A percentile compares a stretch with the other conserved stretches of the same genome.
These are phyloP conservation scores for Dactylellina sp. DNA, from an alignment of 2,329 filamentous ascomycete genomes.

Conservation along the genomic window DNA sequence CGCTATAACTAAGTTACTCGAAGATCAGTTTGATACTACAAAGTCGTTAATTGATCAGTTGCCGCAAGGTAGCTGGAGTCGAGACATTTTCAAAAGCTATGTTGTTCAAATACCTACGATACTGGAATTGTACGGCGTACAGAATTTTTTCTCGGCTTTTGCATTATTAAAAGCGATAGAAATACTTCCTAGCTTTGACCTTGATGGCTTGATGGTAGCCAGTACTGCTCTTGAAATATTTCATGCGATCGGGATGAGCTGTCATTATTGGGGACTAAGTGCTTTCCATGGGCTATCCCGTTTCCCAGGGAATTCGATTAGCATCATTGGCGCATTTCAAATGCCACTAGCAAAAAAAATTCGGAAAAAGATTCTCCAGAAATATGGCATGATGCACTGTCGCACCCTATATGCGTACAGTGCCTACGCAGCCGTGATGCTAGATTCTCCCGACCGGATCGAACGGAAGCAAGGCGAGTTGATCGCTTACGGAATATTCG, in stretches of 20 bases:
- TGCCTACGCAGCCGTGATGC: neutral
- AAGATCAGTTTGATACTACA: no score
- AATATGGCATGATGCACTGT: neutral
- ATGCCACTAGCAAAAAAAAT: neutral
- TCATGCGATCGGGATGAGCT: slow-evolving; percentile 9
- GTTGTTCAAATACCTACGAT: slow-evolving; percentile 1
- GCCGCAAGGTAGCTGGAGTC: neutral
- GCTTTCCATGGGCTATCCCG: neutral
- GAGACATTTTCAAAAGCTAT: neutral
- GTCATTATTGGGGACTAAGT: neutral
- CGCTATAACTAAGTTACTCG: no score
- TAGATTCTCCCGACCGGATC: neutral
- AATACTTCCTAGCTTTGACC: neutral
- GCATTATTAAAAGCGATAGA: no score
- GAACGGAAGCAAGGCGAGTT: neutral
- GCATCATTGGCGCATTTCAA: neutral
- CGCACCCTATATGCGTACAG: neutral
- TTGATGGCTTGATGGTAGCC: neutral
- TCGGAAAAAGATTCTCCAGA: slow-evolving; percentile 7
- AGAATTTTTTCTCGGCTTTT: neutral
- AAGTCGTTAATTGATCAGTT: no score
- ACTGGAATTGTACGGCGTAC: neutral
- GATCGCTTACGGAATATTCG: neutral
- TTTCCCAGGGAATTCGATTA: neutral
- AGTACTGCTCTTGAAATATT: neutral